Evolutionary conservation across 306 rosid genomes (phyloP).

Genomic region (Sophora flavescens): DNA sequence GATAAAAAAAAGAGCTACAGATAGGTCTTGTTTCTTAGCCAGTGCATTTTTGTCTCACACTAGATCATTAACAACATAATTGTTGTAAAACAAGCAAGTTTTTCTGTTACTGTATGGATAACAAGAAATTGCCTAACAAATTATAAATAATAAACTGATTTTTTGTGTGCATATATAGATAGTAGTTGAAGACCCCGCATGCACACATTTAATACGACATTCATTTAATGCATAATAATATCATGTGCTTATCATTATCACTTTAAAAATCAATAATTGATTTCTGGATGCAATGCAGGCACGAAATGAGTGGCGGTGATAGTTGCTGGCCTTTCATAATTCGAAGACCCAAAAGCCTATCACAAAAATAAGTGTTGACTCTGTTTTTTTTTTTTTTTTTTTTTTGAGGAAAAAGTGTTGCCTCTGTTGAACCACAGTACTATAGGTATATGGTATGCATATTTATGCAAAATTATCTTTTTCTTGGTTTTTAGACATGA

Average conservation of each 20-base stretch:
- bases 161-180: neutral
- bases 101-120: neutral
- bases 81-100: neutral
- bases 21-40: neutral
- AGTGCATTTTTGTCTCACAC: slow-evolving; percentile 10
- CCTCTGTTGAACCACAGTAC: neutral
- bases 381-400: too few species aligned
- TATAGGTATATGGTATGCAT: neutral
- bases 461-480: slow-evolving; percentile 16
- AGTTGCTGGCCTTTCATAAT: slow-evolving; percentile 57
- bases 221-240: neutral
- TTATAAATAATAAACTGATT: neutral
- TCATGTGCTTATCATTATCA: neutral
- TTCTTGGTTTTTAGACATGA: slow-evolving; percentile 14
- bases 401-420: too few species aligned
- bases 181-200: neutral
- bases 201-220: neutral
- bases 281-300: slow-evolving; percentile 51
- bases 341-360: slow-evolving; percentile 34
- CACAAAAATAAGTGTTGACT: slow-evolving; percentile 34
- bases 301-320: slow-evolving; percentile 41
- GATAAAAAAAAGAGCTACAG: neutral
- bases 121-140: neutral
- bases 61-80: slow-evolving; percentile 1
- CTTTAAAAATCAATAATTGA: neutral